A percentile compares a stretch with the other conserved stretches of the same genome.
Evolutionary conservation across 495 filamentous ascomycete species (phyloP).

Genomic region (Talaromyces nanjingensis): DNA sequence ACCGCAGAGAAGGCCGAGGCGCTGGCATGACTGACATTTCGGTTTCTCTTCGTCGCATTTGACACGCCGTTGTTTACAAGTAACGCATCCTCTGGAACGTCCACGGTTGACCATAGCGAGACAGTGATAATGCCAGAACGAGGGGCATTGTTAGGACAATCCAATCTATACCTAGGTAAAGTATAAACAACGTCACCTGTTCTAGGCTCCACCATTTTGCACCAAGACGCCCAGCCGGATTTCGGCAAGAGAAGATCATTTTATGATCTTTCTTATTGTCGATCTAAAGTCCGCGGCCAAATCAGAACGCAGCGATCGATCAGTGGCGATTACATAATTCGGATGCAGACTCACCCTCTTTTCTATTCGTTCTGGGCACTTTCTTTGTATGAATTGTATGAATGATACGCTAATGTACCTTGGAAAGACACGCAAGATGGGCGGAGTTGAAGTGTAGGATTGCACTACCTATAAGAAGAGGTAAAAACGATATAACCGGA

Average conservation of each 20-base stretch:
- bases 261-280: not conserved
- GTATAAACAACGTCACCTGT: not conserved
- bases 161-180: not conserved
- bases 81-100: slow-evolving; percentile 18
- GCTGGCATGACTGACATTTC: not conserved
- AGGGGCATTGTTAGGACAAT: not conserved
- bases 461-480: too few relatives aligned
- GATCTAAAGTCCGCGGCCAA: not conserved
- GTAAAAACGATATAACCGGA: too few relatives aligned
- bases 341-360: too few relatives aligned
- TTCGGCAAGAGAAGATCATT: not conserved
- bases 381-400: too few relatives aligned
- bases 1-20: not conserved
- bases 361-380: too few relatives aligned
- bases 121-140: slow-evolving; percentile 8
- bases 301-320: too few relatives aligned
- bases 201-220: not conserved
- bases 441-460: too few relatives aligned
- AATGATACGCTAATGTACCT: too few relatives aligned
- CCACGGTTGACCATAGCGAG: slow-evolving; percentile 16
- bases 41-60: slow-evolving; percentile 8
- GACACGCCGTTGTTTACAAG: slow-evolving; percentile 23
- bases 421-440: too few relatives aligned
- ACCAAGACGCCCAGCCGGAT: not conserved
- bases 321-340: too few relatives aligned